Conservation (phyloP, 352 stramenopile species). For the Globisporangium okanoganense region DNA sequence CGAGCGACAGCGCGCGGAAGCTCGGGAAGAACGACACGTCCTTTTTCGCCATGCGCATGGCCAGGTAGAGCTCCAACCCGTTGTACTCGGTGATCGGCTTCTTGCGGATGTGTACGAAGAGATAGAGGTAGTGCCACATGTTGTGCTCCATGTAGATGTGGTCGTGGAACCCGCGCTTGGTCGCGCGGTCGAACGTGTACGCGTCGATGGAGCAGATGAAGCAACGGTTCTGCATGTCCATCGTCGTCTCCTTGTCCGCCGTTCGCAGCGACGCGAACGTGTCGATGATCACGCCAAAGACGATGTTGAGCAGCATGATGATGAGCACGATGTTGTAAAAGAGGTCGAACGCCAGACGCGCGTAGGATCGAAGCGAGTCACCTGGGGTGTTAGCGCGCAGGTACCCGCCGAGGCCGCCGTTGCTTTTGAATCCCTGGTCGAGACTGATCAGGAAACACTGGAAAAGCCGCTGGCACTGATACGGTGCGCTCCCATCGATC, state of each 20-base stretch:
- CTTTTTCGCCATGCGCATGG: conserved; percentile 69
- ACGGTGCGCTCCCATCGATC: conserved; percentile 28
- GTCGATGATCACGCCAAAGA: conserved; percentile 82
- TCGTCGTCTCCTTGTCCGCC: conserved; percentile 56
- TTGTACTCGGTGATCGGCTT: conserved; percentile 79
- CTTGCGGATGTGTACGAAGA: conserved; percentile 80
- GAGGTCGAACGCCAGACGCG: conserved; percentile 54
- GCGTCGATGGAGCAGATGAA: conserved; percentile 83
- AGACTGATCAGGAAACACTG: conserved; percentile 71
- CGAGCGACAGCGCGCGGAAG: conserved; percentile 52
- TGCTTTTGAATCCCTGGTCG: conserved; percentile 68
- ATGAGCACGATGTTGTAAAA: conserved; percentile 70
- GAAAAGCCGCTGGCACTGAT: conserved; percentile 64
- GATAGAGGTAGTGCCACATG: conserved; percentile 79
- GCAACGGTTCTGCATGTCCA: conserved; percentile 67
- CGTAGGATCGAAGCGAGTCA: conserved; percentile 35
- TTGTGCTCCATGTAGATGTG: conserved; percentile 78
- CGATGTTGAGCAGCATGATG: conserved; percentile 70
- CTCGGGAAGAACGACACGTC: conserved; percentile 77
- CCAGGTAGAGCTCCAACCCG: conserved; percentile 75
- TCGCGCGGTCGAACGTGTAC: conserved; percentile 70
- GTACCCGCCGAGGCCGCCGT: conserved; percentile 52
- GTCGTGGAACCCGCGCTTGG: conserved; percentile 65
- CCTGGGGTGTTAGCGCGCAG: conserved; percentile 39
- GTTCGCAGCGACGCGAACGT: conserved; percentile 72